Base-by-base conservation (phyloP, 2,329 filamentous ascomycete genomes). In the Cladophialophora bantiana region DNA sequence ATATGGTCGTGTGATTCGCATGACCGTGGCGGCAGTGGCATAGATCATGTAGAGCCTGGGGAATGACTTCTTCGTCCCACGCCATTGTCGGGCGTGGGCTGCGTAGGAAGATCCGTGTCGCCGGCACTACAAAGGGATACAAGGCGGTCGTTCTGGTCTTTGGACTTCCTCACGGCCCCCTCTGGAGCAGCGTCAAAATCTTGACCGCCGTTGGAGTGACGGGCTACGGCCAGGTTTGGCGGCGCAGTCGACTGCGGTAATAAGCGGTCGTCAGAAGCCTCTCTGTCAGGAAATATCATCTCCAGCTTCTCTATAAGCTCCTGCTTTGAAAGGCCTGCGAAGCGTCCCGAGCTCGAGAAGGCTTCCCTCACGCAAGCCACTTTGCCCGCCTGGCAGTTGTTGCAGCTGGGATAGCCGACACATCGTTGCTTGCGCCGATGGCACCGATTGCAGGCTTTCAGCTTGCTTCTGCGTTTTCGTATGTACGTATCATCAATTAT, bases 351-450 rank as follows among this genome's bases (percentile, higher is more conserved):
- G 15, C 12, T 55, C 20, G 52, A 20, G 20, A 13, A 3, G 53
- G 26, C 7, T 20, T n/a, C 53, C 15, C 20, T n/a, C 20, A 34
- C 15, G 26, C 52, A 55, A 15, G 52, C 15, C 9, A 34, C 52
- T 12, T 55, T 55, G 52, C 20, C 52, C 9, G 10, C 20, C 52
- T 32, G 52, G 31, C 52, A 55, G 15, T 55, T 55, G 20, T 12
- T 55, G 52, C 52, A 55, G 20, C 18, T 55, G 9, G 52, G 52
- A 35, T 55, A 55, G 31, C 52, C 52, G 52, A 55, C 52, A 35
- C 52, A 55, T 15, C 52, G 52, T 35, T 55, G 52, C 10, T 55
- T 55, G 52, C 52, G 52, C 20, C 31, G 31, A 55, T 55, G 52
- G 31, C 52, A 55, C 52, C 52, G 52, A 34, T 55, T 9, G 31